These are phyloP conservation scores for Mycena metata DNA, from an alignment of 768 basidiomycete species.

Conservation along the genomic window DNA sequence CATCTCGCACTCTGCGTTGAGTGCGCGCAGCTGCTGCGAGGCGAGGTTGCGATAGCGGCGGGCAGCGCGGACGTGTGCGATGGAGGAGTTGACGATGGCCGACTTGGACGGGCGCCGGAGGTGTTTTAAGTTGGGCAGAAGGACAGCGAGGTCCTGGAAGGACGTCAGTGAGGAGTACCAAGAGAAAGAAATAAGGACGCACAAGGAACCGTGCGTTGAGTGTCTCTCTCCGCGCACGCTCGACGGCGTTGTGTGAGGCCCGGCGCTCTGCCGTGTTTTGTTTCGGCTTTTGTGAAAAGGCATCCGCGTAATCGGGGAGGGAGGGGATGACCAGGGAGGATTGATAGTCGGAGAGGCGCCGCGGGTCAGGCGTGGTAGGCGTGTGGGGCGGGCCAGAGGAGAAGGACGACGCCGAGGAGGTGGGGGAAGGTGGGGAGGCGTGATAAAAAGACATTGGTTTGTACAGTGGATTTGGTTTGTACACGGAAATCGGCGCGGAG, in stretches of 20 bases:
- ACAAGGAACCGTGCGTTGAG: conserved; percentile 78
- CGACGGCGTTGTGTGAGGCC: conserved; percentile 84
- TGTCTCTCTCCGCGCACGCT: conserved; percentile 79
- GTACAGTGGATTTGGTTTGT: too few relatives aligned
- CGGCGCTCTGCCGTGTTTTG: conserved; percentile 76
- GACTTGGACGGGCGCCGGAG: conserved; percentile 82
- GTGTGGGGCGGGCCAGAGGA: conserved; percentile 37
- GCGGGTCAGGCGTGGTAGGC: conserved; percentile 26
- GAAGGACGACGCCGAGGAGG: conserved; percentile 34
- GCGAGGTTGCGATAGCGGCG: conserved; percentile 75
- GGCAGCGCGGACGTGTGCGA: conserved; percentile 71
- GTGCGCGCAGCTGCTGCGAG: conserved; percentile 56
- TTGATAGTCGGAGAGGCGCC: conserved; percentile 21
- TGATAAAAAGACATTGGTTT: conserved; percentile 31
- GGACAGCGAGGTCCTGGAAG: conserved; percentile 71
- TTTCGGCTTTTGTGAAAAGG: conserved; percentile 49
- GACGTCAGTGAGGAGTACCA: background rate
- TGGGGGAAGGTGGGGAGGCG: conserved; percentile 35
- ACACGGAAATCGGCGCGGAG: too few relatives aligned
- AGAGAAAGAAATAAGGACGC: conserved; percentile 33
- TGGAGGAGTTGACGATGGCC: conserved; percentile 84
- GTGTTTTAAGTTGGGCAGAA: conserved; percentile 76
- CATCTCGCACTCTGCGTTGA: conserved; percentile 53
- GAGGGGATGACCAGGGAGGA: conserved; percentile 30
- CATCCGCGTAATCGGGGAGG: conserved; percentile 33